Percentiles rank a stretch among this genome's conserved stretches.
Conservation (phyloP, 1,284 basidiomycete species). For the Testicularia cyperi region DNA sequence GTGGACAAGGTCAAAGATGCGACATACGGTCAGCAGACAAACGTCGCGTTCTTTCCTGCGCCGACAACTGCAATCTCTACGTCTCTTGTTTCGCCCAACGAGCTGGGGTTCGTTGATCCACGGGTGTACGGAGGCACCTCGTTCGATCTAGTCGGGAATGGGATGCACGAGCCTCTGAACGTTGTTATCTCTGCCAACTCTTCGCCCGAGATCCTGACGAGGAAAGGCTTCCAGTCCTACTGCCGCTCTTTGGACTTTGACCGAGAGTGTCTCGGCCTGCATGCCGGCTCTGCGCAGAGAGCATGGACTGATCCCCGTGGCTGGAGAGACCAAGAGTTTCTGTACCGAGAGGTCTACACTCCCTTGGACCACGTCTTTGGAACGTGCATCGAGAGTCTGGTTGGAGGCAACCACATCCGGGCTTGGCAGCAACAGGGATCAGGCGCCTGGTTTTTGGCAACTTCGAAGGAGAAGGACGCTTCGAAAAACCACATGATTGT, state of each 20-base stretch:
- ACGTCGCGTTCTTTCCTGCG: constrained; percentile 8
- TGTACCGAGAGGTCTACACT: constrained; percentile 47
- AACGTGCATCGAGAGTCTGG: constrained; percentile 69
- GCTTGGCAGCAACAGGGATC: constrained; percentile 65
- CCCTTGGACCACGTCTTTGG: constrained; percentile 36
- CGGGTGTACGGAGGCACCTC: constrained; percentile 36
- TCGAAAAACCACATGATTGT: constrained; percentile 39
- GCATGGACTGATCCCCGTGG: constrained; percentile 40
- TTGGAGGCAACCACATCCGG: constrained; percentile 86
- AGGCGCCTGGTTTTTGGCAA: constrained; percentile 79
- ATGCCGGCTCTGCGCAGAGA: constrained; percentile 37
- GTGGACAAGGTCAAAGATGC: constrained; percentile 3
- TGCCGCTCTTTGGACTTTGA: constrained; percentile 50
- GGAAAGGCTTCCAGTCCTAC: constrained; percentile 52
- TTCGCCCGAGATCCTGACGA: constrained; percentile 34
- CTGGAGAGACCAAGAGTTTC: constrained; percentile 36
- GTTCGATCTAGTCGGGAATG: constrained; percentile 35
- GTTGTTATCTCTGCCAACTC: constrained; percentile 50
- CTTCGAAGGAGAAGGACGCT: constrained; percentile 38
- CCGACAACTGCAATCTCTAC: background rate
- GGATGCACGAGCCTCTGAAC: constrained; percentile 53
- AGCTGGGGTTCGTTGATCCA: constrained; percentile 42
- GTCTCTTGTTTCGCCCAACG: constrained; percentile 5
- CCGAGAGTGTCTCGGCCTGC: constrained; percentile 55
- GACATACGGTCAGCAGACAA: constrained; percentile 15